Percentiles rank a stretch among this genome's conserved stretches.
Conservation (phyloP, 805 yeast species). For the Lachancea kluyveri region DNA sequence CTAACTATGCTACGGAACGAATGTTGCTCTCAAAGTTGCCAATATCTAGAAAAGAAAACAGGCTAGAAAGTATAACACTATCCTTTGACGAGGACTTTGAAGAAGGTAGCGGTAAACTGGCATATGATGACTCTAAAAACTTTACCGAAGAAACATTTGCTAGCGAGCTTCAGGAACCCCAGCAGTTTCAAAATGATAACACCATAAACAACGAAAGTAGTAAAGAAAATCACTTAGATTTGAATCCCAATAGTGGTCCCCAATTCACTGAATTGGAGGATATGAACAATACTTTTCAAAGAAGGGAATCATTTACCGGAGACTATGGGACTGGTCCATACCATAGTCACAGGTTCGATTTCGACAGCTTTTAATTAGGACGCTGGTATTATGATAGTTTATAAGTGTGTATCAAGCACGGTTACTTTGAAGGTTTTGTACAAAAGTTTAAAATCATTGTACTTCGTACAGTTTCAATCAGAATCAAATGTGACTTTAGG, state of each 20-base stretch:
- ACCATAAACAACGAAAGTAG: slow-evolving; percentile 5
- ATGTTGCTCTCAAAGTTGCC: slow-evolving; percentile 36
- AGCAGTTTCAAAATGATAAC: slow-evolving; percentile 9
- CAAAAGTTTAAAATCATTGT: too few species aligned
- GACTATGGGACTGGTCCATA: too few species aligned
- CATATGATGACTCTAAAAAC: slow-evolving; percentile 2
- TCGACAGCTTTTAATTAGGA: too few species aligned
- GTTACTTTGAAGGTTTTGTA: too few species aligned
- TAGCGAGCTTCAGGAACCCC: slow-evolving; percentile 13
- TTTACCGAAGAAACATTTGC: slow-evolving; percentile 3
- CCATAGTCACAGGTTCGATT: too few species aligned
- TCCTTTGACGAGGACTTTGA: slow-evolving; percentile 24
- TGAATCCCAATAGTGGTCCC: too few species aligned
- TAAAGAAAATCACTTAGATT: slow-evolving; percentile 5
- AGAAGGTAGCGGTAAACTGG: too few species aligned
- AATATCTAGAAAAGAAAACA: slow-evolving; percentile 29
- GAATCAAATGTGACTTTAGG: too few species aligned
- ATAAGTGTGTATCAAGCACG: too few species aligned
- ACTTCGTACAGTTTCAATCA: too few species aligned
- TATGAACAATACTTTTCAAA: slow-evolving; percentile 29
- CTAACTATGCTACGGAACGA: slow-evolving; percentile 16
- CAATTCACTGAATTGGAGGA: slow-evolving; percentile 27
- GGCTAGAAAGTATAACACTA: slow-evolving; percentile 25
- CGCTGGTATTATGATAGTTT: too few species aligned
- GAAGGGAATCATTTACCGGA: slow-evolving; percentile 31